Percentiles rank a stretch among this genome's conserved stretches.
Conservation (phyloP, 179 eudicot species). For the Corrigiola litoralis region DNA sequence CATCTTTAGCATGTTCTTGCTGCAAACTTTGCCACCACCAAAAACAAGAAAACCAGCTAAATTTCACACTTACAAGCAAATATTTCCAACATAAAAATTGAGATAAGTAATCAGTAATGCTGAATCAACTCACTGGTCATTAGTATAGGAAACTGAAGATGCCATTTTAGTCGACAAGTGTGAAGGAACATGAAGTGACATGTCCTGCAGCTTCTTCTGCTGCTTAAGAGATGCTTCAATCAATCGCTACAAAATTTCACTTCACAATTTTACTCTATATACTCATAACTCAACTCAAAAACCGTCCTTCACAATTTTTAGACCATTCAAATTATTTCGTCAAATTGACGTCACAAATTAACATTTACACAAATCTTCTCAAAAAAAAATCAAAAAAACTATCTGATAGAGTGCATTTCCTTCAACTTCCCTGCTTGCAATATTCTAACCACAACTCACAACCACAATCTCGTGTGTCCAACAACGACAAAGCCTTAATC, state of each 20-base stretch:
- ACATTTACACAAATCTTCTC: not conserved
- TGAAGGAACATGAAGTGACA: constrained; percentile 58
- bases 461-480: no score
- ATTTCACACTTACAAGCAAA: not conserved
- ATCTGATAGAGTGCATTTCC: no score
- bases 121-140: constrained; percentile 32
- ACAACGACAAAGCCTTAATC: no score
- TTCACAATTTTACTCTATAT: no score
- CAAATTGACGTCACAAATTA: no score
- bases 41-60: not conserved
- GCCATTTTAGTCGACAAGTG: constrained; percentile 36
- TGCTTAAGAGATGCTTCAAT: constrained; percentile 71
- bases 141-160: constrained; percentile 26
- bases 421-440: no score
- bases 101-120: not conserved
- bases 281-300: no score
- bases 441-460: no score
- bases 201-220: constrained; percentile 67
- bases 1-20: constrained; percentile 34
- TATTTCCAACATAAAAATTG: not conserved
- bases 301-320: not conserved
- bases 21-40: constrained; percentile 30
- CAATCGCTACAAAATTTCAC: constrained; percentile 62
- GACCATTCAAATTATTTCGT: not conserved
- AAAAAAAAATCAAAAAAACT: not conserved